phyloP scores from a whole-genome alignment of 2,329 filamentous ascomycete species.

The Phyllosticta paracitricarpa region DNA sequence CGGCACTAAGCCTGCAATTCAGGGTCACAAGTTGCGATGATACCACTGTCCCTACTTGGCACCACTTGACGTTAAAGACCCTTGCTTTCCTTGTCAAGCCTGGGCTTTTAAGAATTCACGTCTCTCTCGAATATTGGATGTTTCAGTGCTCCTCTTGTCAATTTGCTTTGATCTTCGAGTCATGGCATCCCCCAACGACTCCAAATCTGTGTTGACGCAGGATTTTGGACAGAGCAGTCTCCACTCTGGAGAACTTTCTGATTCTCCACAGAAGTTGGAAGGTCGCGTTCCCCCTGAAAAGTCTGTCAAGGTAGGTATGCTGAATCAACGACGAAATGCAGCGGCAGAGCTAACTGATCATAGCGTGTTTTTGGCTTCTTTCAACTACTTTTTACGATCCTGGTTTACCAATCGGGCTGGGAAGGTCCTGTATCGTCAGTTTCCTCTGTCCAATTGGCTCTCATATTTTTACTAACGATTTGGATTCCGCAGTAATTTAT shows the following conservation, averaged over 20 bases:
- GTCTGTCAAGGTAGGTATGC: neutral
- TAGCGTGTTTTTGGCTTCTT: constrained; percentile 2
- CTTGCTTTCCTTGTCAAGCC: neutral
- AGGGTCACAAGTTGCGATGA: neutral
- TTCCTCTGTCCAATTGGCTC: neutral
- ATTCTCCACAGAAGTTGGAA: neutral
- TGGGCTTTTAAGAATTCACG: neutral
- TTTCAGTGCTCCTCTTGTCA: neutral
- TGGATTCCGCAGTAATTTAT: neutral
- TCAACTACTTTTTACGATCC: neutral
- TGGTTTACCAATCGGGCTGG: neutral
- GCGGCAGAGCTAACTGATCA: neutral
- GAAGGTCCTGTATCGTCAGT: neutral
- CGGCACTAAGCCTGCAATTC: neutral
- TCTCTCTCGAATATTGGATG: neutral
- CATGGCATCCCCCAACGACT: neutral
- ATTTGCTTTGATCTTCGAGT: neutral
- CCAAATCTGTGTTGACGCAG: neutral
- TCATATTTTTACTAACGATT: neutral
- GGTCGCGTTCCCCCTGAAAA: neutral
- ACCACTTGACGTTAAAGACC: neutral
- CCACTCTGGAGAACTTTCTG: neutral
- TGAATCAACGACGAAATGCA: neutral
- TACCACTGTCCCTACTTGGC: neutral
- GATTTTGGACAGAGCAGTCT: neutral